Evolutionary conservation across 768 basidiomycete species (phyloP).

Genomic region (Clavulina sp.): DNA sequence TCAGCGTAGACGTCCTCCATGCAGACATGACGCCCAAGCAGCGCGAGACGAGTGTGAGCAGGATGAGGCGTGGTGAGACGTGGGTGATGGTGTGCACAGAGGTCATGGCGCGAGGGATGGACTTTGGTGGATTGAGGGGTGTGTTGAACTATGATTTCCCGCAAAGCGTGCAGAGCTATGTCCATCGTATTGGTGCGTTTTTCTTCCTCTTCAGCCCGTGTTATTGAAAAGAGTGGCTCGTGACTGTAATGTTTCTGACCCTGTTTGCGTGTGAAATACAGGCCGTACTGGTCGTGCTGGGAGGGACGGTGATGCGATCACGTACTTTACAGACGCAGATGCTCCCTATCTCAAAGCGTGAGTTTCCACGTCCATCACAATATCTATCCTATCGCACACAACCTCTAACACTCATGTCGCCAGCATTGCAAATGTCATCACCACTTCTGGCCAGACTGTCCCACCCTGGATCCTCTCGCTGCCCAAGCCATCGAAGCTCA

Average conservation of each 20-base stretch:
- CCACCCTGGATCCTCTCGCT: slow-evolving; percentile 86
- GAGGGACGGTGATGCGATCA: slow-evolving; percentile 79
- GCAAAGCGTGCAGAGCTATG: slow-evolving; percentile 84
- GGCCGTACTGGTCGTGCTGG: slow-evolving; percentile 93
- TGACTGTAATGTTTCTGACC: slow-evolving; percentile 4
- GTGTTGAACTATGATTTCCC: slow-evolving; percentile 98
- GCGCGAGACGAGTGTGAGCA: slow-evolving; percentile 64
- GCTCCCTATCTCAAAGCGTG: slow-evolving; percentile 81
- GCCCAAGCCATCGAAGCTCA: slow-evolving; percentile 84
- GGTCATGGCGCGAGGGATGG: slow-evolving; percentile 96
- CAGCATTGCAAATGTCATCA: slow-evolving; percentile 68
- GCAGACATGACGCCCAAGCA: slow-evolving; percentile 78
- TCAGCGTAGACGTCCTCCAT: slow-evolving; percentile 79
- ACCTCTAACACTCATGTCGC: background rate
- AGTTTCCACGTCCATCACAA: slow-evolving; percentile 14
- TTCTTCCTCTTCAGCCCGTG: background rate
- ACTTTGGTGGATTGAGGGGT: slow-evolving; percentile 85
- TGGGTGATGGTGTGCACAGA: slow-evolving; percentile 97
- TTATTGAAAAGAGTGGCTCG: too few relatives aligned
- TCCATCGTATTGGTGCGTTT: slow-evolving; percentile 74
- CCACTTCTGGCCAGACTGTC: slow-evolving; percentile 33
- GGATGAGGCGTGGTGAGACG: slow-evolving; percentile 77
- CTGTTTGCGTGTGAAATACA: slow-evolving; percentile 14
- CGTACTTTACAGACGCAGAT: slow-evolving; percentile 91
- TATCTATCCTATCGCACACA: background rate